Evolutionary conservation across 305 asterid genomes (phyloP), one percentile per base, ranked within the genome.

Genomic region (Fraxinus floribunda): DNA sequence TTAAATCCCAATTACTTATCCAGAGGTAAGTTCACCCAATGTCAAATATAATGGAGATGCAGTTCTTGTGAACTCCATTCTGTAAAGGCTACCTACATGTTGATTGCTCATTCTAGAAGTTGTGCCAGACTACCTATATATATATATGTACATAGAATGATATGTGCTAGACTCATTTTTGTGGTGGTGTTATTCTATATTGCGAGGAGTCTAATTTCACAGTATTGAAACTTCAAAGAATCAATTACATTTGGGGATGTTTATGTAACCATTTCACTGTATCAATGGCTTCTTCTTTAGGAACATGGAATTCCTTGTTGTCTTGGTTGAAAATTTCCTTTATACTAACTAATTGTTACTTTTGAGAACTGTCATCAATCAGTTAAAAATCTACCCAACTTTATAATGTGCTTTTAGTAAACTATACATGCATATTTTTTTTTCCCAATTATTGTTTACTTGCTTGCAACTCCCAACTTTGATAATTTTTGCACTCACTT

Each of bases 401-500:
- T 44, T 35, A 16, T 24, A 24, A 29, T 73, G 15, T 73, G 46
- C 30, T 10, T 64, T 79, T 34, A 64, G 15, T 60, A 20, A 64
- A 62, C 24, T n/a, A 64, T 5, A 30, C 41, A 39, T 78, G 9
- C 52, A 34, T 75, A 32, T 36, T 13, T 52, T 73, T 75, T 26
- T n/a, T 68, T 77, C 7, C 77, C 78, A 32, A 5, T 18, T 44
- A 22, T 72, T 76, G 38, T 32, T 60, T 24, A 72, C 41, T 72
- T 66, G 80, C 62, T 60, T 44, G 55, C 55, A 11, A 44, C 57
- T 22, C 16, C 3, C n/a, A 34, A 44, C 26, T 44, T 5, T 41
- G 26, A 32, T 44, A 62, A n/a, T 68, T 80, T 66, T 75, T 49
- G 22, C 76, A 36, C 32, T 73, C 78, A 10, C 55, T 77, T 78